Percentiles rank a stretch among this genome's conserved stretches.
These are phyloP conservation scores for Melampsora abietis-canadensis DNA, from an alignment of 1,284 basidiomycete species.

Conservation along the genomic window DNA sequence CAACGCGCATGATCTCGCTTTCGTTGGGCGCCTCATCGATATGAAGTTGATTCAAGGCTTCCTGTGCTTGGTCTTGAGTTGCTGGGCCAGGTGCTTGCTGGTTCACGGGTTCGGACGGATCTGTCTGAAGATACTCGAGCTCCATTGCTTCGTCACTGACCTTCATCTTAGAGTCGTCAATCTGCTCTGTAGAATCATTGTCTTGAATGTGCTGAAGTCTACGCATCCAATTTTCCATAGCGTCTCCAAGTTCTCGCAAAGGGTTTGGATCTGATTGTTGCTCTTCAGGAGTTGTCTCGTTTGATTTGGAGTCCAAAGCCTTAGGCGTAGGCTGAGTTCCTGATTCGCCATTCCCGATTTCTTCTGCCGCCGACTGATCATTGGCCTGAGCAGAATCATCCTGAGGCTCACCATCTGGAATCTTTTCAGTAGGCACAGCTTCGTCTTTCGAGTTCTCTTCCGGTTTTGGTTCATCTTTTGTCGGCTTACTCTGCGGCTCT, in stretches of 20 bases:
- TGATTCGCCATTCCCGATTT: neutral
- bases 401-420: constrained; percentile 2
- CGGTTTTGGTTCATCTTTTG: constrained; percentile 4
- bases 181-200: constrained; percentile 5
- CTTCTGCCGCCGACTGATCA: neutral
- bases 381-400: neutral
- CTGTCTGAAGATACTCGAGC: constrained; percentile 30
- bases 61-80: constrained; percentile 36
- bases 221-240: constrained; percentile 35
- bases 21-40: constrained; percentile 30
- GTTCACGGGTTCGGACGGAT: neutral
- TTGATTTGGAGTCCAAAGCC: neutral
- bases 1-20: constrained; percentile 10
- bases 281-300: neutral
- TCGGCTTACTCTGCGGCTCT: neutral
- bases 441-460: neutral
- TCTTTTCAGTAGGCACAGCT: constrained; percentile 5
- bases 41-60: constrained; percentile 20
- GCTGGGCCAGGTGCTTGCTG: constrained; percentile 39
- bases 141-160: constrained; percentile 23
- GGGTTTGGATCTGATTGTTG: constrained; percentile 19
- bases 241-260: constrained; percentile 23
- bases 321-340: constrained; percentile 11
- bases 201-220: constrained; percentile 36
- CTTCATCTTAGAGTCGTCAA: constrained; percentile 17